Evolutionary conservation across 805 yeast species (phyloP), one percentile per base, ranked within the genome.

Genomic region (Hagleromyces aurorensis): DNA sequence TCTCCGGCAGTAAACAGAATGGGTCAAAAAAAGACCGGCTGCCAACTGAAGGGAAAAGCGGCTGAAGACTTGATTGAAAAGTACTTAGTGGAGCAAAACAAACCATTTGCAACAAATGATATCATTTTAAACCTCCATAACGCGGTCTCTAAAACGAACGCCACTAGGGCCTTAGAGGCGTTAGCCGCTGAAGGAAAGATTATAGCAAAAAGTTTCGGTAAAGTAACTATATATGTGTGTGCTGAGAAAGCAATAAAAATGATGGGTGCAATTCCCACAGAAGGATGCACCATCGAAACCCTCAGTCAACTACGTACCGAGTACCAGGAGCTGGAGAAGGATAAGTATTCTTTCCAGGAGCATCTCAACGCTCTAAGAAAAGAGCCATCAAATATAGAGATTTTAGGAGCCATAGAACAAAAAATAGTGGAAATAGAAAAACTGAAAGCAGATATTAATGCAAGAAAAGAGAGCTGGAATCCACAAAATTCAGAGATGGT

Each of bases 51-150:
- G 22, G 50, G 50, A 4, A 28, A 30, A 5, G 52, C 41, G 20
- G 62, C 65, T 12, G 64, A 62, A 21, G 40, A 40, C 5, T 27
- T 52, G 14, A 56, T 67, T 15, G 42, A 50, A 22, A 40, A 53
- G 4, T 70, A 70, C 33, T 39, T 70, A 29, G 55, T 46, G 14
- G 49, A 51, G 2, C 71, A 68, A 37, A 66, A 64, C 37, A 50
- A 70, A 13, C 75, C 76, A 2, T 70, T 64, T 40, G 66, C 68
- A 1, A 48, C 62, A 6, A 60, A 63, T 27, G 76, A 70, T 43
- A 55, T 70, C 7, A 43, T 64, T 3, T 57, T 59, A 26, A 70
- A 70, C 29, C 37, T 70, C 19, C 71, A 68, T 29, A 65, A 60
- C 21, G 53, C 51, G 21, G 35, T 66, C 1, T 38, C 48, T 4